phyloP scores from a whole-genome alignment of 805 yeast species.

The Citeromyces matritensis region DNA sequence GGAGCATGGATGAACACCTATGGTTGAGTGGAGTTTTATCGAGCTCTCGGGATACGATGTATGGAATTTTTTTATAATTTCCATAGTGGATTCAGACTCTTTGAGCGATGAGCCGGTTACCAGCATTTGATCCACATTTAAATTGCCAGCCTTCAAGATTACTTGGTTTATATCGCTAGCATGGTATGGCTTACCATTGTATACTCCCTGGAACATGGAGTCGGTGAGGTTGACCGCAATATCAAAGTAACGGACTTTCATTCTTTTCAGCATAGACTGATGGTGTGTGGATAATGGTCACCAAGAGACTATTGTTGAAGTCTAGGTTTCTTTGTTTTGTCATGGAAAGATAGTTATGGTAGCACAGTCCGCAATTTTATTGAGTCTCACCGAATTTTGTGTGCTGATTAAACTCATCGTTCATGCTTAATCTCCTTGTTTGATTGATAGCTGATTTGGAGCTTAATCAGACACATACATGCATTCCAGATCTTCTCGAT shows the following conservation, averaged over 20 bases:
- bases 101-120: constrained; percentile 70
- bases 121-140: constrained; percentile 55
- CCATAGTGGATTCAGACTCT: constrained; percentile 52
- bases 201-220: constrained; percentile 71
- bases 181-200: constrained; percentile 59
- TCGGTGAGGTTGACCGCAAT: constrained; percentile 64
- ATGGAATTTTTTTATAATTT: constrained; percentile 23
- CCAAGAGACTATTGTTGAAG: no score
- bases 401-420: no score
- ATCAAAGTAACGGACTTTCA: background rate
- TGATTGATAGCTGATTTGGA: background rate
- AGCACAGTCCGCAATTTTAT: no score
- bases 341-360: no score
- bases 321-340: no score
- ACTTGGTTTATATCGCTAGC: constrained; percentile 50
- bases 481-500: no score
- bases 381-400: no score
- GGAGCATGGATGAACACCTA: constrained; percentile 92
- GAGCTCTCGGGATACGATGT: constrained; percentile 7
- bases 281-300: background rate
- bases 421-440: background rate
- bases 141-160: constrained; percentile 45
- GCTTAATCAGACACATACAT: background rate
- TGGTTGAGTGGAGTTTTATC: constrained; percentile 39
- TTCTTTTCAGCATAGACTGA: no score